Base-by-base conservation (phyloP, 73 alveolate species). In the Uronychia binucleata region DNA sequence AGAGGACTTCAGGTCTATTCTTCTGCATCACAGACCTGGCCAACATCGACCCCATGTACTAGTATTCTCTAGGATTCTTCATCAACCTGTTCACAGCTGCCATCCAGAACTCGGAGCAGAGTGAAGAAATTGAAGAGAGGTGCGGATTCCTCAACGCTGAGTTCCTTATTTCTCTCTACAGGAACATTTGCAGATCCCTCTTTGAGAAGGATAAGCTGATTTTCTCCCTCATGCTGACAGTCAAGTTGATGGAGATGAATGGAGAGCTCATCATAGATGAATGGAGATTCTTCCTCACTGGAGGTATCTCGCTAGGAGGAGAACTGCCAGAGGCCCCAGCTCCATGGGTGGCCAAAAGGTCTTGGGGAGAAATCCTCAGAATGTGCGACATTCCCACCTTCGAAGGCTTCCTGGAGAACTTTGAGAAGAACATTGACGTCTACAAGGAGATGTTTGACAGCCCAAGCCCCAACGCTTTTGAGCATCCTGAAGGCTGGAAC, bases 11-110 rank as follows among this genome's bases (percentile, higher is more conserved):
- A 28, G 94, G 97, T 31, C 95, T 98, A 77, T 98, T 98, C 99
- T 98, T 98, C 96, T 97, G 99, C 79, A 98, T 98, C 34, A 92
- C 99, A 35, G 99, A 98, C 82, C 95, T 98, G 59, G 98, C 98
- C 58, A 96, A 97, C 79, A 97, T 98, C 82, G 99, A 98, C 89
- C 99, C 99, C 27, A 98, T 98, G 99, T 98, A 98, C 79, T 98
- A 98, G 94, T 98, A 98, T 92, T 96, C 99, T 28, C 94, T 98
- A 75, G 99, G 94, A 77, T 97, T 97, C 97, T 98, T 96, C 96
- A 91, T 92, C 78, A 96, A 94, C 86, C 94, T 97, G 81, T 97
- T 95, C 87, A 91, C 93, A 27, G 88, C 91, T 81, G 94, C 98
- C 79, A 97, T 95, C 78, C 86, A 85, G 78, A 95, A 96, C 96